These are phyloP conservation scores for Xylariaceae sp. DNA, from an alignment of 2,329 filamentous ascomycete species.

Conservation along the genomic window DNA sequence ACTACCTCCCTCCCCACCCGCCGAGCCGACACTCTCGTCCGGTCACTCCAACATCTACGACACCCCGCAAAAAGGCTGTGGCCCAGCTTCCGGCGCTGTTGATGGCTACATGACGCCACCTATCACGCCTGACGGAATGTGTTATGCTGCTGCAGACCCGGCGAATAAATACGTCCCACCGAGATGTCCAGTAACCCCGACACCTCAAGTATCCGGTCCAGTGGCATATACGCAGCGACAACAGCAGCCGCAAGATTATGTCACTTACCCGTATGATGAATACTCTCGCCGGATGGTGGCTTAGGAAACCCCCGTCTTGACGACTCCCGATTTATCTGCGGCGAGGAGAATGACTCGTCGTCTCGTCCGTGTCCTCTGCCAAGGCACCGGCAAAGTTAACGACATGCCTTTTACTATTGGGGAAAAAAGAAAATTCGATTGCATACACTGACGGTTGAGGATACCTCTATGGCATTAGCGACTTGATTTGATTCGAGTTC, in stretches of 20 bases:
- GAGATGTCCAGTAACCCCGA: slow-evolving; percentile 58
- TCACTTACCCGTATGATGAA: slow-evolving; percentile 41
- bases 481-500: slow-evolving; percentile 38
- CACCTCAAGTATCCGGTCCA: slow-evolving; percentile 43
- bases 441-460: slow-evolving; percentile 40
- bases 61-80: slow-evolving; percentile 73
- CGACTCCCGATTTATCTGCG: not conserved
- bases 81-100: slow-evolving; percentile 53
- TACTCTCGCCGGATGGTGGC: slow-evolving; percentile 31
- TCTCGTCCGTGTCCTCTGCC: not conserved
- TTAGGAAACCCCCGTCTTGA: slow-evolving; percentile 19
- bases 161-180: slow-evolving; percentile 46
- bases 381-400: slow-evolving; percentile 1
- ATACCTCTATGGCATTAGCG: slow-evolving; percentile 45
- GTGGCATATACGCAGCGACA: slow-evolving; percentile 35
- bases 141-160: slow-evolving; percentile 42
- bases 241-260: slow-evolving; percentile 38
- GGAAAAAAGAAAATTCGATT: slow-evolving; percentile 40
- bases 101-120: slow-evolving; percentile 79
- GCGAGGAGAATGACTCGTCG: no score
- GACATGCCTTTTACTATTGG: slow-evolving; percentile 34
- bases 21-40: slow-evolving; percentile 43
- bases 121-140: slow-evolving; percentile 70
- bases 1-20: slow-evolving; percentile 55
- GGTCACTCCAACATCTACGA: slow-evolving; percentile 61